Conservation (phyloP, 2,329 filamentous ascomycete genomes). For the Fusarium sp. region DNA sequence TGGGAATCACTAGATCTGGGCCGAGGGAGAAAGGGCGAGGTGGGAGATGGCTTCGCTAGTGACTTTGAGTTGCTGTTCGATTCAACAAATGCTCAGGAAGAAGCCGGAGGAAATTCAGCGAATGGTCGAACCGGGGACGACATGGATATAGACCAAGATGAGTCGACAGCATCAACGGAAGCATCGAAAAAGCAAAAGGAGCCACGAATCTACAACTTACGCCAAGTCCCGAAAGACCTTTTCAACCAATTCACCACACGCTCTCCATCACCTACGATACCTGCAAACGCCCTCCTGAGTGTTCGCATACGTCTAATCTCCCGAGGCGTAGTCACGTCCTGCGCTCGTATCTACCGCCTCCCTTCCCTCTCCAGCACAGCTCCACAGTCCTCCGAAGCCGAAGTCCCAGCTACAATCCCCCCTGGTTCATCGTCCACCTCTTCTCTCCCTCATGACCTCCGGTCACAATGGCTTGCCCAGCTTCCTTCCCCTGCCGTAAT, state of each 20-base stretch:
- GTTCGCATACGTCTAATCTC: conserved; percentile 72
- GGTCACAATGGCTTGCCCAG: conserved; percentile 76
- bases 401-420: conserved; percentile 58
- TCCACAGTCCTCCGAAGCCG: conserved; percentile 48
- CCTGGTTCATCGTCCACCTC: conserved; percentile 28
- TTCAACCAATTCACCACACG: conserved; percentile 46
- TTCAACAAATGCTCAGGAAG: conserved; percentile 9
- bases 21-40: conserved; percentile 77
- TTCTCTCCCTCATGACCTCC: conserved; percentile 60
- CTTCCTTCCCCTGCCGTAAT: conserved; percentile 43
- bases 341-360: conserved; percentile 87
- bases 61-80: conserved; percentile 79
- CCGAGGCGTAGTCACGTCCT: conserved; percentile 74
- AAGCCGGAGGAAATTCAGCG: conserved; percentile 27
- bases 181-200: conserved; percentile 1
- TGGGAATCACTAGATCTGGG: conserved; percentile 81
- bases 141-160: conserved; percentile 47
- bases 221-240: conserved; percentile 39
- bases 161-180: conserved; percentile 4
- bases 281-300: conserved; percentile 60
- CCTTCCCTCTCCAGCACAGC: conserved; percentile 51
- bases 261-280: conserved; percentile 38
- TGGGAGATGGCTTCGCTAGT: conserved; percentile 83
- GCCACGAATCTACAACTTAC: conserved; percentile 32
- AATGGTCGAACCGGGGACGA: conserved; percentile 37